Percentiles rank a stretch among this genome's conserved stretches.
phyloP scores from a whole-genome alignment of 257 asterid genomes.

The Lantana camara region DNA sequence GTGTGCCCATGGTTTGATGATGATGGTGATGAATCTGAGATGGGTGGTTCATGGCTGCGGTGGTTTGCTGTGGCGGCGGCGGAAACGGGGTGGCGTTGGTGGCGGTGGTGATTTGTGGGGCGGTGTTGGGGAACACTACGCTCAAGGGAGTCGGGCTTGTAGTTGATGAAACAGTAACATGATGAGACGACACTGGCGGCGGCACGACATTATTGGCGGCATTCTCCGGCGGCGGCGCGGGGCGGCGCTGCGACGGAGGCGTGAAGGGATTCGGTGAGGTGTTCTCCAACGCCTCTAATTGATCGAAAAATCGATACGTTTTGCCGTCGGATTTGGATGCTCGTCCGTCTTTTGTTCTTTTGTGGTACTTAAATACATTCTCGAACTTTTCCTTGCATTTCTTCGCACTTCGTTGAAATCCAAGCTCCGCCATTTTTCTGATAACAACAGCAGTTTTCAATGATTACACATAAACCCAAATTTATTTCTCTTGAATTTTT shows the following conservation, averaged over 20 bases:
- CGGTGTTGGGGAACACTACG: constrained; percentile 32
- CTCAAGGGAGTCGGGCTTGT: constrained; percentile 40
- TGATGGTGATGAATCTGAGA: constrained; percentile 7
- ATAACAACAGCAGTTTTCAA: constrained; percentile 22
- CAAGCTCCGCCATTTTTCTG: constrained; percentile 98
- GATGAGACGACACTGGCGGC: constrained; percentile 30
- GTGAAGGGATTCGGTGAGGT: constrained; percentile 33
- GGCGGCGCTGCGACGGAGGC: constrained; percentile 49
- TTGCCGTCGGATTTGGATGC: constrained; percentile 85
- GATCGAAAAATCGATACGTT: constrained; percentile 83
- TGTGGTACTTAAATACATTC: constrained; percentile 89
- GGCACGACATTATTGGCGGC: not conserved
- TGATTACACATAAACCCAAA: constrained; percentile 7
- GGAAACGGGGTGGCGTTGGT: constrained; percentile 28
- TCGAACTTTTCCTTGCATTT: constrained; percentile 97
- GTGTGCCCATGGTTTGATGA: constrained; percentile 7
- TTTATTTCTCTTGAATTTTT: constrained; percentile 32
- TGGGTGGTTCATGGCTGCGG: constrained; percentile 17
- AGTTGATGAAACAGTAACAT: constrained; percentile 62
- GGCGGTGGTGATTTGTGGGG: constrained; percentile 10
- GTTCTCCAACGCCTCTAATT: constrained; percentile 72
- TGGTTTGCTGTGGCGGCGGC: constrained; percentile 27
- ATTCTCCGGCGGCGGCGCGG: constrained; percentile 22
- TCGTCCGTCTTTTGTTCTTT: constrained; percentile 87
- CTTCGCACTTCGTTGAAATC: constrained; percentile 74